Percentiles rank a stretch among this genome's conserved stretches.
Conservation (phyloP, 2,329 filamentous ascomycete species). For the Cladophialophora bantiana region DNA sequence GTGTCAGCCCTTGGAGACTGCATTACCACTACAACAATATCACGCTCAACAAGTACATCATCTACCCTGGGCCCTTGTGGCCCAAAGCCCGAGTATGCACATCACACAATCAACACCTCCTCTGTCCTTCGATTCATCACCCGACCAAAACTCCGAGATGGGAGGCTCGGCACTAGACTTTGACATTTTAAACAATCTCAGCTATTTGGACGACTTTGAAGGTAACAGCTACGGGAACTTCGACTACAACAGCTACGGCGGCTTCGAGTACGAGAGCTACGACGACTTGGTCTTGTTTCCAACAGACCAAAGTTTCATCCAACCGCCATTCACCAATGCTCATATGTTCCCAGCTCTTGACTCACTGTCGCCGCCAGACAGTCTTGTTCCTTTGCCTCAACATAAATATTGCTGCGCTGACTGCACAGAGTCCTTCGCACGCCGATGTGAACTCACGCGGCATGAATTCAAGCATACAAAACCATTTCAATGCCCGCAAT, state of each 20-base stretch:
- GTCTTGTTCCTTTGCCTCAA: neutral
- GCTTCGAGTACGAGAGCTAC: slow-evolving; percentile 16
- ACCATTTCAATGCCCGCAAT: slow-evolving; percentile 24
- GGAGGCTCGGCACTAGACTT: slow-evolving; percentile 12
- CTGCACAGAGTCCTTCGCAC: slow-evolving; percentile 24
- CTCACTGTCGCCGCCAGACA: neutral
- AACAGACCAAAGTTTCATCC: slow-evolving; percentile 1
- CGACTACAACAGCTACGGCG: slow-evolving; percentile 13
- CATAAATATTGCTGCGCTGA: slow-evolving; percentile 1
- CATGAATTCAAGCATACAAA: slow-evolving; percentile 26
- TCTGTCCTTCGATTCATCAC: slow-evolving; percentile 7
- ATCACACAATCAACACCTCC: slow-evolving; percentile 10
- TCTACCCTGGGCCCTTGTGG: neutral
- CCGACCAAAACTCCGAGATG: slow-evolving; percentile 12
- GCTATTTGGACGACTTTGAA: slow-evolving; percentile 24
- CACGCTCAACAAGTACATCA: slow-evolving; percentile 6
- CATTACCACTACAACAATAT: slow-evolving; percentile 8
- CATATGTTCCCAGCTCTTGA: slow-evolving; percentile 18
- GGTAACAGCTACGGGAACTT: slow-evolving; percentile 14
- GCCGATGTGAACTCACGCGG: slow-evolving; percentile 27
- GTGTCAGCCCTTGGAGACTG: slow-evolving; percentile 26
- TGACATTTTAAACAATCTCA: slow-evolving; percentile 26
- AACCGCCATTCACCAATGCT: neutral
- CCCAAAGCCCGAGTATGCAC: slow-evolving; percentile 9
- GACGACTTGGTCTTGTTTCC: slow-evolving; percentile 20